phyloP scores from a whole-genome alignment of 306 rosid genomes.

The Vigna angularis region DNA sequence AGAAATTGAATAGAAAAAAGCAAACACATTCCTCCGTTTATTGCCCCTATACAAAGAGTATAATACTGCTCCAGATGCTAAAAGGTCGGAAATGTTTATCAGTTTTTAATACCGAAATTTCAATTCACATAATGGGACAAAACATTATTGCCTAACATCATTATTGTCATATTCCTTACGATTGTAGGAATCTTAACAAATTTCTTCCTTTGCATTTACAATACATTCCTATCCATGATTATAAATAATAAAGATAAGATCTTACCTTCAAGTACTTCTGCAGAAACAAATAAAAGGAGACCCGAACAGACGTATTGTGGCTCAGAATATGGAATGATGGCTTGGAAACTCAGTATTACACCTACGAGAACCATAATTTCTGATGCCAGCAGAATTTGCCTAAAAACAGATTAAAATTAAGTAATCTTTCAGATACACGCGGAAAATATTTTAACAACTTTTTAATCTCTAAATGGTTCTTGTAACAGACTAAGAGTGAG shows the following conservation, averaged over 20 bases:
- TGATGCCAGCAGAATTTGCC: slow-evolving; percentile 91
- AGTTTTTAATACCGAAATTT: slow-evolving; percentile 5
- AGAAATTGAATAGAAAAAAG: background rate
- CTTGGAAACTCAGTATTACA: slow-evolving; percentile 76
- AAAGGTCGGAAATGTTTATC: slow-evolving; percentile 16
- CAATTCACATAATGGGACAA: slow-evolving; percentile 4
- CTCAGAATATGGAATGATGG: slow-evolving; percentile 68
- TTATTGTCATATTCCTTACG: background rate
- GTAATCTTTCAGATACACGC: slow-evolving; percentile 12
- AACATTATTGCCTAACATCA: background rate
- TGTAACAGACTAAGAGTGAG: slow-evolving; percentile 8
- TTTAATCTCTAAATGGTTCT: background rate
- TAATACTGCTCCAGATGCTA: background rate
- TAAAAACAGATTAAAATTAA: slow-evolving; percentile 46
- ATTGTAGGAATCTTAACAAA: background rate
- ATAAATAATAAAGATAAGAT: slow-evolving; percentile 34
- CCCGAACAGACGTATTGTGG: slow-evolving; percentile 91
- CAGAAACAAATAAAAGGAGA: slow-evolving; percentile 91
- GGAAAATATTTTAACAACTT: slow-evolving; percentile 25
- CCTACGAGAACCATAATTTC: slow-evolving; percentile 82
- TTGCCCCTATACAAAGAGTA: background rate
- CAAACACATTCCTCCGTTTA: background rate
- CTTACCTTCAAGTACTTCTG: slow-evolving; percentile 99
- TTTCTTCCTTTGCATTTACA: slow-evolving; percentile 6
- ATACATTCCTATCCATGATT: background rate